Evolutionary conservation across 73 alveolate genomes (phyloP).

Genomic region (Paraurostyla sp.): DNA sequence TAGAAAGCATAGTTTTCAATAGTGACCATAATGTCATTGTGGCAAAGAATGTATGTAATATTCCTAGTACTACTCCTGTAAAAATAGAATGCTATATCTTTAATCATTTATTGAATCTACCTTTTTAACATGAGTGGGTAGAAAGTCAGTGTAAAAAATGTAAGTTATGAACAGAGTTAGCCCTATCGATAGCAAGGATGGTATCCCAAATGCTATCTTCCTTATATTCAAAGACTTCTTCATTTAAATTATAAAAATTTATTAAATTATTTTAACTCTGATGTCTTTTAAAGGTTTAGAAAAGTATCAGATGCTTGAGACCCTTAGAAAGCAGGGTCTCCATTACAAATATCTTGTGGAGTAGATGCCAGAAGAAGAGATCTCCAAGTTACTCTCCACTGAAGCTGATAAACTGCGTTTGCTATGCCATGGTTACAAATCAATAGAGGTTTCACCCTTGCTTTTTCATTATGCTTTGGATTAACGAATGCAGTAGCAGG

Average conservation of each 20-base stretch:
- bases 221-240: constrained; percentile 5
- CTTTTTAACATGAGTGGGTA: constrained; percentile 18
- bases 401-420: constrained; percentile 11
- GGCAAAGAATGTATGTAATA: neutral
- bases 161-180: constrained; percentile 12
- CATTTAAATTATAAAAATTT: neutral
- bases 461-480: constrained; percentile 41
- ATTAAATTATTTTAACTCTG: neutral
- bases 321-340: neutral
- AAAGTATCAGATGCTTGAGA: constrained; percentile 6
- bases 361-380: constrained; percentile 15
- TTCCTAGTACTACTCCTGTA: neutral
- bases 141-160: constrained; percentile 7
- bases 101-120: neutral
- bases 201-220: constrained; percentile 30
- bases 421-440: constrained; percentile 36
- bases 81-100: neutral
- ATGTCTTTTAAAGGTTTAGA: neutral
- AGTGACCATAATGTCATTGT: constrained; percentile 48
- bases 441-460: constrained; percentile 18
- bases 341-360: constrained; percentile 10
- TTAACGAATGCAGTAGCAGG: constrained; percentile 35
- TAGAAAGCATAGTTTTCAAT: constrained; percentile 2
- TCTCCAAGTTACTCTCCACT: neutral
- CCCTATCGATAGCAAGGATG: constrained; percentile 13